Evolutionary conservation across 2,329 filamentous ascomycete species (phyloP), one percentile per base, ranked within the genome.

Genomic region (Xylaria sp.): DNA sequence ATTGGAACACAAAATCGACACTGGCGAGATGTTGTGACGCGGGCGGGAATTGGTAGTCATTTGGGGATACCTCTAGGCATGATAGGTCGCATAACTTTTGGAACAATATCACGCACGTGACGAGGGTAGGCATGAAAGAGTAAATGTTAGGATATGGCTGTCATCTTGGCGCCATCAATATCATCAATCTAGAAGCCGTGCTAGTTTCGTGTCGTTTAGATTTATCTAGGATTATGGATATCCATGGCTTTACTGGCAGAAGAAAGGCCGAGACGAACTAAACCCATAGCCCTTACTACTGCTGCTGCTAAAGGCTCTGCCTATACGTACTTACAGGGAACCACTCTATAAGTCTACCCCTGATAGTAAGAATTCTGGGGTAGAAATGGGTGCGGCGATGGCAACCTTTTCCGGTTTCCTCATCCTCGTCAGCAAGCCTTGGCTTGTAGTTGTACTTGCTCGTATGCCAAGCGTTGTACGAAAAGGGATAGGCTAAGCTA

Each of bases 121-220:
- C 21, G 15, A n/a, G 35, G 23, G 9, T 6, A 25, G 40, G 40
- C 15, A 29, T 7, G n/a, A 27, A 38, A 7, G 35, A 55, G 46
- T 54, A 17, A 10, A 37, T 19, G 40, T 17, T 15, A 43, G 35
- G 40, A 53, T n/a, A 31, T 48, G 25, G 35, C n/a, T 15, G 11
- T 48, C 43, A 15, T 58, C 59, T 62, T 62, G 54, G 54, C 54
- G 44, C 19, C 15, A 29, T 44, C 7, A 44, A 43, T 31, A 23
- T 25, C 15, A 29, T 44, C 7, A 44, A 43, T 31, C 31, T 54
- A 29, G 49, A 53, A 33, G 11, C 51, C 27, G 41, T 23, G 29
- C 19, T 35, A 13, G 37, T 51, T 46, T 47, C 25, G 27, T 47
- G 25, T 29, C 25, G n/a, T 44, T 43, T 8, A 29, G 38, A 19